Percentiles rank a stretch among this genome's conserved stretches.
Conservation (phyloP, 2,329 filamentous ascomycete species). For the Tolypocladium amazonense region DNA sequence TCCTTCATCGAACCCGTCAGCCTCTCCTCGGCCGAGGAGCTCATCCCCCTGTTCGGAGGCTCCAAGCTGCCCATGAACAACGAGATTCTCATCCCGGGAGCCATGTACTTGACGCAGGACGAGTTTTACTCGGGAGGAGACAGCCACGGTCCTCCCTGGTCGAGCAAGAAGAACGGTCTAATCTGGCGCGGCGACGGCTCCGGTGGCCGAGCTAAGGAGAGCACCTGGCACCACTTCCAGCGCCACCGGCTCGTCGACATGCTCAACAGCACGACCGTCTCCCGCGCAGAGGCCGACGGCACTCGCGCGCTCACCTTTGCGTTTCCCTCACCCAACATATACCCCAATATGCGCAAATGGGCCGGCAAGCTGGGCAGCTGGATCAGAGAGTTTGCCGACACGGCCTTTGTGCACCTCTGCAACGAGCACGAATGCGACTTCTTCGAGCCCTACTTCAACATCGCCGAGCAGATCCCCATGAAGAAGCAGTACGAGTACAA, state of each 20-base stretch:
- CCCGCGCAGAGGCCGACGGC: conserved; percentile 29
- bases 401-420: conserved; percentile 34
- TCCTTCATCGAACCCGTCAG: conserved; percentile 45
- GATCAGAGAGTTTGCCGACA: conserved; percentile 27
- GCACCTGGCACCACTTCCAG: conserved; percentile 59
- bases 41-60: conserved; percentile 51
- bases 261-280: conserved; percentile 52
- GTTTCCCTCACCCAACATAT: conserved; percentile 30
- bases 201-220: conserved; percentile 39
- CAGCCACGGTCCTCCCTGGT: conserved; percentile 46
- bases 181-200: conserved; percentile 58
- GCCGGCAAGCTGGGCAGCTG: conserved; percentile 27
- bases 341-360: conserved; percentile 28
- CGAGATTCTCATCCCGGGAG: conserved; percentile 53
- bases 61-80: conserved; percentile 54
- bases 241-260: conserved; percentile 61
- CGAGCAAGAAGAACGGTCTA: conserved; percentile 41
- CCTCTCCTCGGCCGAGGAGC: conserved; percentile 38
- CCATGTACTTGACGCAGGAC: conserved; percentile 52
- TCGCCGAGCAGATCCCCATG: conserved; percentile 26
- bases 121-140: conserved; percentile 47
- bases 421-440: conserved; percentile 26
- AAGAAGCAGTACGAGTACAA: conserved; percentile 45
- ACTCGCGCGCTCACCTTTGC: conserved; percentile 35
- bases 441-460: conserved; percentile 23